Evolutionary conservation across 1,284 basidiomycete species (phyloP).

Genomic region (Leccinum proliferum): DNA sequence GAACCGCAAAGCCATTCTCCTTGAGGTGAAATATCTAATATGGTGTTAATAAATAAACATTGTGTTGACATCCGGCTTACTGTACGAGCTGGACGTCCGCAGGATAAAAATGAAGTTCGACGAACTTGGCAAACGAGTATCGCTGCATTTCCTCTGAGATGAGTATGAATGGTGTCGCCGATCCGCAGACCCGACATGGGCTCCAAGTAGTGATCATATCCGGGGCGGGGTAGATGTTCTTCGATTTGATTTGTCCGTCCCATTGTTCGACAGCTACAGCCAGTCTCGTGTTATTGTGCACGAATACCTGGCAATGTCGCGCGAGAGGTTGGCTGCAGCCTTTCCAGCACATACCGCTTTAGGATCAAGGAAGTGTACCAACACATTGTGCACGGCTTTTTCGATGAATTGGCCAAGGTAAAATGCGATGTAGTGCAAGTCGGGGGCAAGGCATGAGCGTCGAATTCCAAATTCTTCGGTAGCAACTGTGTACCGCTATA

Average conservation of each 20-base stretch:
- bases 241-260: slow-evolving; percentile 68
- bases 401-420: slow-evolving; percentile 95
- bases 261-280: slow-evolving; percentile 86
- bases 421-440: slow-evolving; percentile 75
- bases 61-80: slow-evolving; percentile 86
- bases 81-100: slow-evolving; percentile 78
- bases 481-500: slow-evolving; percentile 73
- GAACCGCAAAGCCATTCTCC: slow-evolving; percentile 85
- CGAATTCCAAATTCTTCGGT: slow-evolving; percentile 58
- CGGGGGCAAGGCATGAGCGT: slow-evolving; percentile 67
- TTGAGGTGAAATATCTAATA: slow-evolving; percentile 86
- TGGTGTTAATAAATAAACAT: slow-evolving; percentile 85
- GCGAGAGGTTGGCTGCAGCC: slow-evolving; percentile 79
- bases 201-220: slow-evolving; percentile 92
- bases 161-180: slow-evolving; percentile 82
- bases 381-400: slow-evolving; percentile 65
- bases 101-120: slow-evolving; percentile 91
- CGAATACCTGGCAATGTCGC: slow-evolving; percentile 84
- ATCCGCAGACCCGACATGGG: slow-evolving; percentile 79
- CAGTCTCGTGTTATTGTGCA: slow-evolving; percentile 84
- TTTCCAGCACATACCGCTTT: slow-evolving; percentile 79
- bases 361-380: slow-evolving; percentile 64
- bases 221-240: slow-evolving; percentile 47
- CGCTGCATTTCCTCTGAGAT: slow-evolving; percentile 92
- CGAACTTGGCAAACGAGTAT: slow-evolving; percentile 91